Evolutionary conservation across 208 protist species (phyloP).

Genomic region (Leishmania major): DNA sequence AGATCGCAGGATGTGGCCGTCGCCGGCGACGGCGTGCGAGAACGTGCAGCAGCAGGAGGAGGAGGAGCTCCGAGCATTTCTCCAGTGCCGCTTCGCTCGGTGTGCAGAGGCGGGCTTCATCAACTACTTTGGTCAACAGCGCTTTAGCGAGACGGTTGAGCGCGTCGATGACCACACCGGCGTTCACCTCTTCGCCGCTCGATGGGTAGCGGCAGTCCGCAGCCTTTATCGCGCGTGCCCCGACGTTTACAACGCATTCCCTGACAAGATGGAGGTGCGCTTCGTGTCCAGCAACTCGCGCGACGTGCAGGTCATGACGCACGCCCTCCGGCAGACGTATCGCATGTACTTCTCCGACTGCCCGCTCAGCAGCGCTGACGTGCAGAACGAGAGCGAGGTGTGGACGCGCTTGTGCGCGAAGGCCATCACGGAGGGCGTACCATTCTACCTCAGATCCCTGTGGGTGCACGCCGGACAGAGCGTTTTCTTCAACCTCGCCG

Average conservation of each 20-base stretch:
- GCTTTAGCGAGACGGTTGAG: conserved; percentile 81
- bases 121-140: conserved; percentile 97
- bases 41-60: neutral
- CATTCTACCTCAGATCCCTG: conserved; percentile 62
- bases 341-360: conserved; percentile 56
- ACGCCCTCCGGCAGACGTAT: conserved; percentile 60
- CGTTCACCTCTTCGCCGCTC: conserved; percentile 62
- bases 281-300: conserved; percentile 49
- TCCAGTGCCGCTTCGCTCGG: conserved; percentile 38
- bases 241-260: conserved; percentile 62
- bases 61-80: conserved; percentile 1
- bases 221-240: conserved; percentile 51
- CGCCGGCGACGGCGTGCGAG: neutral
- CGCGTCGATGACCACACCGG: conserved; percentile 67
- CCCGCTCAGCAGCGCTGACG: conserved; percentile 36
- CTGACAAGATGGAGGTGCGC: conserved; percentile 61
- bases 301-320: conserved; percentile 69
- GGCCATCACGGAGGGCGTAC: conserved; percentile 52
- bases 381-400: conserved; percentile 33
- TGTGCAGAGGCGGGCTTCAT: conserved; percentile 77
- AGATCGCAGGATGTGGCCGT: neutral
- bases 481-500: conserved; percentile 74
- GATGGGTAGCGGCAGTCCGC: conserved; percentile 57
- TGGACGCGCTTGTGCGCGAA: conserved; percentile 72
- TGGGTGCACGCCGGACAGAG: conserved; percentile 87